Base-by-base conservation (phyloP, 768 basidiomycete genomes). In the Collybiopsis luxurians region DNA sequence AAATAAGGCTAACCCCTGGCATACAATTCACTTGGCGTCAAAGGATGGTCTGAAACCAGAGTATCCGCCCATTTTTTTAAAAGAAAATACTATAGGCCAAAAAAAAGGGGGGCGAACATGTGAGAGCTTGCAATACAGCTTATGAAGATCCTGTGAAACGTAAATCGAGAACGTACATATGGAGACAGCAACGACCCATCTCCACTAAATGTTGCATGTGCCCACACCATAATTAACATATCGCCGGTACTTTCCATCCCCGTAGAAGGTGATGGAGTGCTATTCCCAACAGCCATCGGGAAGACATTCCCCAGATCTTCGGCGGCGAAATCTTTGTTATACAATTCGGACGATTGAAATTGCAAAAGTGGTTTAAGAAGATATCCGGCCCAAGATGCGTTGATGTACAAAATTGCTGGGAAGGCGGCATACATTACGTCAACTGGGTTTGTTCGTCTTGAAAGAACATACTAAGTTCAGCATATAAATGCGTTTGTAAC, bases 291-390 rank as follows among this genome's bases (percentile, higher is more conserved):
- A 24, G 19, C 34, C 30, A 15, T 2, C 28, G n/a, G 19, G 12
- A n/a, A 55, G 0, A 11, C 27, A 21, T 39, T 44, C 53, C 63
- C 61, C 3, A 64, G 36, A 53, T 62, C 50, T 11, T 40, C 50
- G 2, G 54, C 56, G 2, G 61, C 60, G 42, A 42, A 63, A 1
- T 26, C 24, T 15, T 54, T 15, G 3, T 30, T 24, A 31, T 34
- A 55, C 1, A 31, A 21, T 42, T 34, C 10, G 3, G 45, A 55
- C 6, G 31, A 48, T 27, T 64, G 56, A 17, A 47, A 60, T 58
- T 73, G 69, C 36, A 81, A 74, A 5, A 81, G 65, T 17, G 78
- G 74, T 12, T 74, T 66, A 9, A 81, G 67, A 5, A 79, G 67
- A 55, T 74, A 74, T 60, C 73, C 74, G 0, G 74, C 73, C 17